phyloP scores from a whole-genome alignment of 176 grass and related monocot species.

The Secale cereale region DNA sequence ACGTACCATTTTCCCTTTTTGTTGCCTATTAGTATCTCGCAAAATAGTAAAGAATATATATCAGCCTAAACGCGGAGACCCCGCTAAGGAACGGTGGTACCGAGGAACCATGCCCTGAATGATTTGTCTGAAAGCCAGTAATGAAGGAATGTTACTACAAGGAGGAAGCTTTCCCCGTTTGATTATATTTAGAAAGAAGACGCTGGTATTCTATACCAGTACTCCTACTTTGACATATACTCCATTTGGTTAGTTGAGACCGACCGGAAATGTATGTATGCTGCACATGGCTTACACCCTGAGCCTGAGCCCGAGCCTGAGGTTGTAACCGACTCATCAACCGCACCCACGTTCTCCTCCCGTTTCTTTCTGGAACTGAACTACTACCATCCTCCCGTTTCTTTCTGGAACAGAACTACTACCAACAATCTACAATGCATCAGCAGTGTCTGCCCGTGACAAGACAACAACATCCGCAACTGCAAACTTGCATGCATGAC shows the following conservation, averaged over 20 bases:
- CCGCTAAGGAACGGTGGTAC: neutral
- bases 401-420: neutral
- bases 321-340: neutral
- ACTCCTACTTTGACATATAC: neutral
- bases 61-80: neutral
- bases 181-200: neutral
- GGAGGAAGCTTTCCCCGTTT: neutral
- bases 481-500: no score
- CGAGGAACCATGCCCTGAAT: neutral
- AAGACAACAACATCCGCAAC: no score
- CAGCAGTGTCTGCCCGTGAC: no score
- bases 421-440: neutral
- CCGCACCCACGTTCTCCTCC: neutral
- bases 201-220: neutral
- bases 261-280: neutral
- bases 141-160: neutral
- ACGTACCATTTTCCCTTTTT: neutral
- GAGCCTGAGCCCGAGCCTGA: neutral
- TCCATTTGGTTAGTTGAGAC: neutral
- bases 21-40: no score
- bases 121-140: neutral
- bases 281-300: constrained; percentile 11
- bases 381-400: neutral
- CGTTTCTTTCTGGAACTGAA: neutral
- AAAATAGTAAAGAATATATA: no score